Evolutionary conservation across 805 yeast species (phyloP), one percentile per base, ranked within the genome.

Genomic region (Ogataea paraovalis): DNA sequence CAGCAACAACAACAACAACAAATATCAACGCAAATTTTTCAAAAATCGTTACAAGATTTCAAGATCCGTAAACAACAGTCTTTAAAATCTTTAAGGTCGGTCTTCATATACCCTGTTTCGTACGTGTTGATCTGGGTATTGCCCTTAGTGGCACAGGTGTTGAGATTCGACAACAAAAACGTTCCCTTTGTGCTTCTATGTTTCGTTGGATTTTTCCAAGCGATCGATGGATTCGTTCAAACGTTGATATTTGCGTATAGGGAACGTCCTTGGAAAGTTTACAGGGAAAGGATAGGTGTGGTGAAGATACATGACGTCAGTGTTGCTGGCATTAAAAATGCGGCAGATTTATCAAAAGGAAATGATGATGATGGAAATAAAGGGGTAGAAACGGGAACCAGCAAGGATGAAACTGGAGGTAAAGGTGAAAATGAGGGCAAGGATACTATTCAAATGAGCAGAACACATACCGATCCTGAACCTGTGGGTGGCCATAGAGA

Each of bases 221-320:
- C 59, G 5, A 45, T 52, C 12, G 59, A 55, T 41, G 60, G 59
- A 6, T 30, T 47, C 13, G 38, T 55, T n/a, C 60, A 55, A 27
- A 47, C 51, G 1, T 9, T 50, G 14, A 48, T 57, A 7, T 55
- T 57, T 43, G 52, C 52, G 7, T 48, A 46, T 27, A 39, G 55
- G 37, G 59, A 57, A 45, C 48, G 37, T 22, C 60, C 60, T n/a
- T 57, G 60, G 60, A 47, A 46, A 19, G 43, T 43, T n/a, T 43
- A 40, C 37, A 47, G 34, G 19, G 32, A 28, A 2, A 42, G n/a
- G 28, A 23, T 22, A n/a, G 41, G 22, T 5, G 16, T 30, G 5
- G 6, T 30, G 16, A 30, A 30, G 34, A 30, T 30, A 7, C 13
- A 30, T 14, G 34, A 30, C 6, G 16, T 30, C 10, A 25, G 10